These are phyloP conservation scores for Blastocystis sp. DNA, from an alignment of 352 stramenopile species.

Conservation along the genomic window DNA sequence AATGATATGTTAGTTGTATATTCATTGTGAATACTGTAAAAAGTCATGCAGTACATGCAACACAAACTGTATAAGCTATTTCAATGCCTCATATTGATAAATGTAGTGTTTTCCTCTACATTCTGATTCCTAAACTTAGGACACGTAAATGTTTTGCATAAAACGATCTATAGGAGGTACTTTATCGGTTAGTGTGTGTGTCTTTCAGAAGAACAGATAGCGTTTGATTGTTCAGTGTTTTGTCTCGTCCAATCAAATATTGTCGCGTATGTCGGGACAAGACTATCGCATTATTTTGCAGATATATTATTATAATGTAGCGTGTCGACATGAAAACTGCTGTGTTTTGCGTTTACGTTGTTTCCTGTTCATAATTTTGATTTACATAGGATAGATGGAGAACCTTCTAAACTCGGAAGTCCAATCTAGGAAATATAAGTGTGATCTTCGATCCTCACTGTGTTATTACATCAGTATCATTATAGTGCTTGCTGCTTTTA, in stretches of 20 bases:
- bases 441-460: slow-evolving; percentile 42
- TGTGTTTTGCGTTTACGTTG: neutral
- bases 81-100: neutral
- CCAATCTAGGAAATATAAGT: neutral
- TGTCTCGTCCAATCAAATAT: neutral
- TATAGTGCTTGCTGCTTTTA: slow-evolving; percentile 18
- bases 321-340: neutral
- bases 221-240: neutral
- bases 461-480: slow-evolving; percentile 58
- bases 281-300: neutral
- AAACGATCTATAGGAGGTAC: too few relatives aligned
- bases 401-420: neutral
- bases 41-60: neutral
- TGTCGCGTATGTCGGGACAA: neutral
- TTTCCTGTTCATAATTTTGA: neutral
- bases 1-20: neutral
- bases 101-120: too few relatives aligned
- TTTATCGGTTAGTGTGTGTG: too few relatives aligned
- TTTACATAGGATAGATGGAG: neutral
- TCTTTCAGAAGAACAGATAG: too few relatives aligned
- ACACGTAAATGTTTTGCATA: too few relatives aligned
- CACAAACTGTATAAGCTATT: neutral
- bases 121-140: too few relatives aligned
- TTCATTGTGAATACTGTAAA: neutral
- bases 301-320: neutral